Evolutionary conservation across 2,329 filamentous ascomycete species (phyloP), one percentile per base, ranked within the genome.

Genomic region (Colletotrichum agaves): DNA sequence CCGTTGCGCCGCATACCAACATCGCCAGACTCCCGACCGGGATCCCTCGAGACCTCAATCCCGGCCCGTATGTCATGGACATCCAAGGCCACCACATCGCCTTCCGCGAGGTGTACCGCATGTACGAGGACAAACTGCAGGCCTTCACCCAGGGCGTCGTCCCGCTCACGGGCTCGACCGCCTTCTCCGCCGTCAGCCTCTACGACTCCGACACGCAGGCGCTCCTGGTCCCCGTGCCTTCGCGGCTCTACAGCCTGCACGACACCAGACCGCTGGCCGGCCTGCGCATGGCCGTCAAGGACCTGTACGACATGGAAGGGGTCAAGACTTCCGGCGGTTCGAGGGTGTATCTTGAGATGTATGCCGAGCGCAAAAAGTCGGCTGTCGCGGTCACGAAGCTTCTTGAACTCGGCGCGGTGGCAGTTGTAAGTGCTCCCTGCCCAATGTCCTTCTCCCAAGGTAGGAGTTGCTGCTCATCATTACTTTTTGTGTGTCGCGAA

Each of bases 231-330:
- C 46, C 59, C 3, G 59, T 62, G 6, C 59, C 59, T 8, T 53
- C 46, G 27, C 59, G 59, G 8, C 12, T 62, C n/a, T 55, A 62
- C 35, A 56, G 43, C 3, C 17, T 39, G 46, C 21, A 44, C 5
- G 59, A 62, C 7, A 11, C 21, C 27, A 47, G 59, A 35, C 61
- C 61, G 6, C 44, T 65, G 23, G 53, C 61, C 3, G 61, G 61
- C n/a, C 27, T 59, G 5, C 61, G 61, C 23, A 44, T 65, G 19
- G 61, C 53, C 4, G 41, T 65, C 8, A 65, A 65, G 43, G 61
- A 65, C 23, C 39, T 65, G 31, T 59, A 21, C 35, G 41, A 60
- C 55, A 5, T 65, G 19, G 55, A 41, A 33, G 61, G 61, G 6
- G 31, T 65, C 6, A 39, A 65, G 17, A 67, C 63, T 5, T n/a